Base-by-base conservation (phyloP, 2,329 filamentous ascomycete genomes). In the Pseudogymnoascus sp. region DNA sequence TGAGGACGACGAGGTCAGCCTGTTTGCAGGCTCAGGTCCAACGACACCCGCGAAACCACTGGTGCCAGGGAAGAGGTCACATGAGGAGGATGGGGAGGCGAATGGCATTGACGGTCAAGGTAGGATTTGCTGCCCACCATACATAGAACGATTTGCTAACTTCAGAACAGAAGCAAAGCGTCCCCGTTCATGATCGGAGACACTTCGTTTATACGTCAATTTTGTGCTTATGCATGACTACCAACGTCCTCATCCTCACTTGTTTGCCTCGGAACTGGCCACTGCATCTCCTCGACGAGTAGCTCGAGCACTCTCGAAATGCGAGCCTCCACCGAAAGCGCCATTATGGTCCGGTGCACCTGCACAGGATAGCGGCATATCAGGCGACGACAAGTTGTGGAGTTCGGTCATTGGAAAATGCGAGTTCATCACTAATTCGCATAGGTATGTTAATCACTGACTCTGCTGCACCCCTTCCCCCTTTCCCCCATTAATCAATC, bases 121-220 rank as follows among this genome's bases (percentile, higher is more conserved):
- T 72, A 43, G 58, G 67, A 62, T 38, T 30, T 50, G 8, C 25
- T 11, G 20, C 14, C 34, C 25, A n/a, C 47, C 32, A n/a, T 14
- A 16, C 9, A 25, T 39, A 58, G 25, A 58, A 38, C 25, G 3
- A 12, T 57, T 22, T 58, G 39, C 67, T 71, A 64, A 70, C 47
- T 34, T 6, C 28, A 11, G n/a, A 34, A 11, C 41, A 72, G 71
- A 70, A 65, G 64, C 66, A 47, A 72, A 72, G 64, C 70, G 71
- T 59, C 63, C 64, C 50, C 65, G 68, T 59, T 68, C 70, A 61
- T 72, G 61, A 69, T 54, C 47, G 47, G 47, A 54, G 28, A 54
- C 12, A 22, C 47, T 54, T 54, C 22, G 47, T 34, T 32, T 54
- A 34, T 54, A 54, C 47, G 47, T 34, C 47, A 54, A 54, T 54